Conservation (phyloP, 441 rosid genomes). For the Melastoma candidum region DNA sequence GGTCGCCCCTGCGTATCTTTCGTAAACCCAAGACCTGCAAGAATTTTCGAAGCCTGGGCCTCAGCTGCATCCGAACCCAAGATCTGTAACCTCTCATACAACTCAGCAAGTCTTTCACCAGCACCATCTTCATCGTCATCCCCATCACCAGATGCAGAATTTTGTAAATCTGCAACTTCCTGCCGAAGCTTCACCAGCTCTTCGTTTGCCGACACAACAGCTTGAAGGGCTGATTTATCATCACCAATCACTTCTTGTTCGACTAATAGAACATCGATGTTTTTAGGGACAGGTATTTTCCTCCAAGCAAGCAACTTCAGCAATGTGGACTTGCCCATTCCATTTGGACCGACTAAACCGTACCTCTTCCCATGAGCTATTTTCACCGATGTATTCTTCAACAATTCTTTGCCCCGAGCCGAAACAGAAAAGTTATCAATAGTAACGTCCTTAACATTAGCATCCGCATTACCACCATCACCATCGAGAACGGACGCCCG, state of each 20-base stretch:
- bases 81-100: conserved; percentile 73
- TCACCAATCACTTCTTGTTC: conserved; percentile 92
- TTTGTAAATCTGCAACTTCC: conserved; percentile 55
- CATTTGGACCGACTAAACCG: conserved; percentile 91
- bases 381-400: no score
- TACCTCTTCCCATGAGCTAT: conserved; percentile 68
- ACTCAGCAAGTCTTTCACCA: conserved; percentile 72
- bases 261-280: conserved; percentile 88
- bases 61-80: conserved; percentile 93
- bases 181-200: conserved; percentile 58
- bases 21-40: conserved; percentile 86
- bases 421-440: conserved; percentile 82
- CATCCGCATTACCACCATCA: conserved; percentile 58
- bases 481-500: conserved; percentile 75
- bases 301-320: conserved; percentile 94
- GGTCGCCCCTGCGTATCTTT: conserved; percentile 77
- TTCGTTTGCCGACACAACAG: conserved; percentile 86
- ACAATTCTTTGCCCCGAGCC: conserved; percentile 9
- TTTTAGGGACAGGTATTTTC: conserved; percentile 88
- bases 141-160: conserved; percentile 23
- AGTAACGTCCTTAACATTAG: conserved; percentile 72
- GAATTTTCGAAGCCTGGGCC: conserved; percentile 88
- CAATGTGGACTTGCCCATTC: conserved; percentile 86
- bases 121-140: conserved; percentile 24
- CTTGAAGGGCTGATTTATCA: conserved; percentile 66